phyloP scores from a whole-genome alignment of 192 early-diverging fungal genomes.

The Fimicolochytrium jonesii region DNA sequence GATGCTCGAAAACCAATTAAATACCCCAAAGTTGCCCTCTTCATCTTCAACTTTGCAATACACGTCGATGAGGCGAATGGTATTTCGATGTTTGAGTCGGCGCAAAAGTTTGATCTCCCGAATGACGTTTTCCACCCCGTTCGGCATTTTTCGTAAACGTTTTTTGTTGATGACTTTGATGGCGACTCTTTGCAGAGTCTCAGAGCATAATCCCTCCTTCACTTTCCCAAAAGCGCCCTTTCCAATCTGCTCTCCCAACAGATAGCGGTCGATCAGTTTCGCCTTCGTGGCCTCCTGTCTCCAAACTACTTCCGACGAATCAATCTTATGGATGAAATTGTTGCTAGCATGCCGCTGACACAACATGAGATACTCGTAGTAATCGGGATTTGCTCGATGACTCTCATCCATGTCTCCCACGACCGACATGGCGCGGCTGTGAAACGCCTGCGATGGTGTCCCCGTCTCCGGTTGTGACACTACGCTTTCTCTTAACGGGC shows the following conservation, averaged over 20 bases:
- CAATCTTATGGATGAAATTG: slow-evolving; percentile 59
- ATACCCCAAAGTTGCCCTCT: slow-evolving; percentile 44
- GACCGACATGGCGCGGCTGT: slow-evolving; percentile 18
- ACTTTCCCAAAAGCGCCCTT: slow-evolving; percentile 60
- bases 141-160: slow-evolving; percentile 49
- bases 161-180: slow-evolving; percentile 59
- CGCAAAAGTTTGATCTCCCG: slow-evolving; percentile 53
- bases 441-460: slow-evolving; percentile 10
- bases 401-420: slow-evolving; percentile 23
- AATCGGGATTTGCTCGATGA: slow-evolving; percentile 38
- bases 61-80: slow-evolving; percentile 51
- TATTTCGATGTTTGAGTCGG: slow-evolving; percentile 45
- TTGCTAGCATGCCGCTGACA: slow-evolving; percentile 45
- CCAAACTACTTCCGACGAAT: slow-evolving; percentile 50
- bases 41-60: slow-evolving; percentile 58
- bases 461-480: no score
- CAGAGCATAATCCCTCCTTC: slow-evolving; percentile 53
- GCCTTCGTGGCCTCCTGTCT: slow-evolving; percentile 30
- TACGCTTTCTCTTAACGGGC: no score
- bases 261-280: slow-evolving; percentile 52
- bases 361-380: slow-evolving; percentile 54
- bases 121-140: slow-evolving; percentile 44
- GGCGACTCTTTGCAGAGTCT: slow-evolving; percentile 55
- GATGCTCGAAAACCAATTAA: slow-evolving; percentile 55
- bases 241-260: slow-evolving; percentile 57